Conservation (phyloP, 2,329 filamentous ascomycete species). For the Fonsecaea multimorphosa region DNA sequence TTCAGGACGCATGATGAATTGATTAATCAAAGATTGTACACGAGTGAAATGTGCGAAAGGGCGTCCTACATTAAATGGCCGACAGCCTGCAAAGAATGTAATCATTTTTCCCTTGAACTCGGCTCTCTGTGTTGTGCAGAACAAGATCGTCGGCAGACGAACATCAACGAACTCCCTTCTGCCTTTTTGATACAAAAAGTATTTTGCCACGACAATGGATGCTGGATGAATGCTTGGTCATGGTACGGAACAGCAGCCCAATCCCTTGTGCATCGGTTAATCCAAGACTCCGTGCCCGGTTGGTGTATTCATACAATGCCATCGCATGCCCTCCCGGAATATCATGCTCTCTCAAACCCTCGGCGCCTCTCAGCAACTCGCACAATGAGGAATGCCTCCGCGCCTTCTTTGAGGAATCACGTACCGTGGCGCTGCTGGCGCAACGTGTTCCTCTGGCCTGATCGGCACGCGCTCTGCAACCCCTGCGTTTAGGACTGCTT, state of each 20-base stretch:
- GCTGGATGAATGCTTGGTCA: background rate
- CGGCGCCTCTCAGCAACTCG: background rate
- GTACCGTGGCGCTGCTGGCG: background rate
- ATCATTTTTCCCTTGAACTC: background rate
- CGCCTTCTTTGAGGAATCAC: conserved; percentile 1
- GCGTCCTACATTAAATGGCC: background rate
- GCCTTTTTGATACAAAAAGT: background rate
- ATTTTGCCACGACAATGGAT: background rate
- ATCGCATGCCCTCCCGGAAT: background rate
- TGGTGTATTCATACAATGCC: background rate
- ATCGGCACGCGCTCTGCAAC: background rate
- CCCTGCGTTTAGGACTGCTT: conserved; percentile 1
- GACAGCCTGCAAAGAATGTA: background rate
- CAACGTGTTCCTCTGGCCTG: background rate
- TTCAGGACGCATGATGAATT: background rate
- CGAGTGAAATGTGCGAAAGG: background rate
- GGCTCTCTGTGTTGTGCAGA: background rate
- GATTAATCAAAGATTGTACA: background rate
- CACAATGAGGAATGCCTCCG: background rate
- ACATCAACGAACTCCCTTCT: background rate
- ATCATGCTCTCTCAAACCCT: background rate
- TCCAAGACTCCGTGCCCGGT: background rate
- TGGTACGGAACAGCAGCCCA: background rate
- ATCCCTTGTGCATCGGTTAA: background rate
- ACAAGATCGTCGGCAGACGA: background rate